These are phyloP conservation scores for Aureobasidium uvarum DNA, from an alignment of 2,329 filamentous ascomycete species.

Conservation along the genomic window DNA sequence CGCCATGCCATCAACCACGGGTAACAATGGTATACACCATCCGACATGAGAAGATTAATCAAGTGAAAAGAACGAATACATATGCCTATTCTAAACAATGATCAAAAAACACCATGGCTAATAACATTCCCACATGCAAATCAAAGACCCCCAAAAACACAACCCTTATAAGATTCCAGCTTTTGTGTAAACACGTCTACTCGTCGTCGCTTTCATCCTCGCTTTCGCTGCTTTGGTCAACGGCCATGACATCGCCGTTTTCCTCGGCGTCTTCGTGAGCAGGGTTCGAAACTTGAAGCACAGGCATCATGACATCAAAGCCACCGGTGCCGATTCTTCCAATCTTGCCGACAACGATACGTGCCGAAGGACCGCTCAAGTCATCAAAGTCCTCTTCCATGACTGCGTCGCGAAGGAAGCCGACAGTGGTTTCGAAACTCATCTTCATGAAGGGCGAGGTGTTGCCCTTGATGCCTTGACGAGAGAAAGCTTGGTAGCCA, in stretches of 20 bases:
- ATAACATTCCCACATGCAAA: slow-evolving; percentile 17
- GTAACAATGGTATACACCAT: background rate
- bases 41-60: background rate
- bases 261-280: slow-evolving; percentile 8
- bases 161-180: background rate
- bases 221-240: slow-evolving; percentile 23
- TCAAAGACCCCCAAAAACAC: background rate
- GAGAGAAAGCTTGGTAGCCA: slow-evolving; percentile 86
- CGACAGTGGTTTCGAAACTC: slow-evolving; percentile 97
- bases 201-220: slow-evolving; percentile 26
- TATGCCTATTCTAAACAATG: slow-evolving; percentile 8
- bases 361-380: slow-evolving; percentile 76
- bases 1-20: background rate
- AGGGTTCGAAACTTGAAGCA: slow-evolving; percentile 2
- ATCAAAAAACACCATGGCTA: slow-evolving; percentile 21
- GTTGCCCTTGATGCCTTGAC: slow-evolving; percentile 80
- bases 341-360: slow-evolving; percentile 82
- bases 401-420: slow-evolving; percentile 89
- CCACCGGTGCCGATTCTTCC: slow-evolving; percentile 84
- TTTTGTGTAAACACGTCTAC: slow-evolving; percentile 16
- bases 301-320: slow-evolving; percentile 71
- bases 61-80: slow-evolving; percentile 21
- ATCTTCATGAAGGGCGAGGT: slow-evolving; percentile 96
- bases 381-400: slow-evolving; percentile 89
- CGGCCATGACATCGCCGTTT: slow-evolving; percentile 23